Conservation (phyloP, 352 stramenopile species). For the Pythium apleroticum region DNA sequence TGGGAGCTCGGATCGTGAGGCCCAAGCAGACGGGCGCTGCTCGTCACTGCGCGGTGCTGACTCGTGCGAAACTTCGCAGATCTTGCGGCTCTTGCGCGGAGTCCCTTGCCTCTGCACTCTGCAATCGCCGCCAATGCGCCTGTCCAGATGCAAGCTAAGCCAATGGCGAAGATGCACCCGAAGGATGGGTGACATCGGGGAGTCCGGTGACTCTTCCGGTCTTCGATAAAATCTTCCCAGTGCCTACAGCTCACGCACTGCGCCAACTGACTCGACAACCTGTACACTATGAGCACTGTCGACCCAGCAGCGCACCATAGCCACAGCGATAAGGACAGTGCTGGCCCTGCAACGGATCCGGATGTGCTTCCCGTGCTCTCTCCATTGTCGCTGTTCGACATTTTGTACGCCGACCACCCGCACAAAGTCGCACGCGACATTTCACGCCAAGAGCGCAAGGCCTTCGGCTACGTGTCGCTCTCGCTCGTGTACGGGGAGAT, state of each 20-base stretch:
- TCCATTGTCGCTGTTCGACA: slow-evolving; percentile 37
- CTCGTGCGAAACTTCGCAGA: background rate
- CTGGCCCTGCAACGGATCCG: background rate
- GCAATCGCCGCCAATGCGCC: background rate
- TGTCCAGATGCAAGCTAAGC: background rate
- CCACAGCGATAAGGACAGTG: background rate
- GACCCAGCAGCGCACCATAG: background rate
- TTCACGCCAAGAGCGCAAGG: slow-evolving; percentile 41
- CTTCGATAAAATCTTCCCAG: background rate
- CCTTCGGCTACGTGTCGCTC: slow-evolving; percentile 62
- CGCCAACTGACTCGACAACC: background rate
- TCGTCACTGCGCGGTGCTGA: background rate
- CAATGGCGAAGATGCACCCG: background rate
- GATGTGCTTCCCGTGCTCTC: slow-evolving; percentile 11
- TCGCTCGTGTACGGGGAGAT: slow-evolving; percentile 91
- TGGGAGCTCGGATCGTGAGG: background rate
- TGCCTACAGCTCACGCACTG: background rate
- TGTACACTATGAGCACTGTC: background rate
- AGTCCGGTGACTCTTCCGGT: background rate
- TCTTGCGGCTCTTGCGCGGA: background rate
- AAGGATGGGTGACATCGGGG: background rate
- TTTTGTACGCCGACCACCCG: slow-evolving; percentile 46
- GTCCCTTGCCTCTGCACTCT: background rate
- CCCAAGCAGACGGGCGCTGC: background rate
- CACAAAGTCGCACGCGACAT: slow-evolving; percentile 42